These are phyloP conservation scores for Tolypocladium capitatum DNA, from an alignment of 2,329 filamentous ascomycete genomes.

Conservation along the genomic window DNA sequence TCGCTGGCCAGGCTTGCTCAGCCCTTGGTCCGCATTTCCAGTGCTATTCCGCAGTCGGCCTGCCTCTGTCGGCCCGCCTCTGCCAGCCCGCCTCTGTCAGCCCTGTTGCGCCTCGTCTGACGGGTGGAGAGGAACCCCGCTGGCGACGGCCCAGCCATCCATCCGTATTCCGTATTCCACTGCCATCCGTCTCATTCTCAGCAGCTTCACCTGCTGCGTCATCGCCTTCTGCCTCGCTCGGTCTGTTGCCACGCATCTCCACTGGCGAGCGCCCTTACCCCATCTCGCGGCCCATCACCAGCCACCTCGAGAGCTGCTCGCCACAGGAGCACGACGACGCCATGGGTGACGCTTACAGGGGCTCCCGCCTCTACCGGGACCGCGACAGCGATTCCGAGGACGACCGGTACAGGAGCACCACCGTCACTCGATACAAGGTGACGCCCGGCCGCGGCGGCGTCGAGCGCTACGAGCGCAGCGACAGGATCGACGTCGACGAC, in stretches of 20 bases:
- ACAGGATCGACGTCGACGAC: conserved; percentile 30
- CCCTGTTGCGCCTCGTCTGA: background rate
- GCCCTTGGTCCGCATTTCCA: no score
- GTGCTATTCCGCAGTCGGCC: background rate
- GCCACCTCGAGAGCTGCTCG: background rate
- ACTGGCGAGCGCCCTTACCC: background rate
- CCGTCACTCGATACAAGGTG: conserved; percentile 41
- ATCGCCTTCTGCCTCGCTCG: background rate
- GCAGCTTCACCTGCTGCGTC: background rate
- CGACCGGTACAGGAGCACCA: conserved; percentile 31
- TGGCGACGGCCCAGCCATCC: background rate
- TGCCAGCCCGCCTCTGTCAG: background rate
- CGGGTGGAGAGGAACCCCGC: background rate
- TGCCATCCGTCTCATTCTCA: background rate
- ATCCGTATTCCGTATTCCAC: no score
- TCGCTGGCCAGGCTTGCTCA: background rate
- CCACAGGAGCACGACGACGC: background rate
- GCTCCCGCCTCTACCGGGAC: conserved; percentile 20
- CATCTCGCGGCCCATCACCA: background rate
- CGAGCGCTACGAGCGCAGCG: conserved; percentile 26
- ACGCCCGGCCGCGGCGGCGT: conserved; percentile 23
- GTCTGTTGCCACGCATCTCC: background rate
- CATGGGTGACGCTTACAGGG: conserved; percentile 4
- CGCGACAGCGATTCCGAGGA: conserved; percentile 26
- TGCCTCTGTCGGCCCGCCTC: background rate